A percentile compares a stretch with the other conserved stretches of the same genome.
Evolutionary conservation across 2,329 filamentous ascomycete genomes (phyloP).

Genomic region (Pyrenochaeta sp.): DNA sequence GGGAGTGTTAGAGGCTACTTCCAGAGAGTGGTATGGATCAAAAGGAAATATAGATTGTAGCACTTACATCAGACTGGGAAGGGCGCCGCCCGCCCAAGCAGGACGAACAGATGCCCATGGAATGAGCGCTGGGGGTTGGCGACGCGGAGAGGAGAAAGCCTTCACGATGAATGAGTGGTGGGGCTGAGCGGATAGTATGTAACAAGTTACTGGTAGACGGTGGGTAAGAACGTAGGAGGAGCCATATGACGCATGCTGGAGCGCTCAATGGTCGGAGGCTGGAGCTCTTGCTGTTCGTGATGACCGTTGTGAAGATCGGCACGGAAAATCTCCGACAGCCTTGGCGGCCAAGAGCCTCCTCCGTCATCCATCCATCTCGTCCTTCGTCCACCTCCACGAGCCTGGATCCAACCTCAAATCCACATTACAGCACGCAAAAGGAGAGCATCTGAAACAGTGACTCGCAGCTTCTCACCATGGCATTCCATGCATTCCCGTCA

Average conservation of each 20-base stretch:
- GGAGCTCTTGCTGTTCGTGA: conserved; percentile 13
- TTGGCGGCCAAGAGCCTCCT: conserved; percentile 22
- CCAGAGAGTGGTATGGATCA: conserved; percentile 7
- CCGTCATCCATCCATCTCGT: neutral
- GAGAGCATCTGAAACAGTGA: neutral
- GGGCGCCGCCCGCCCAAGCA: conserved; percentile 57
- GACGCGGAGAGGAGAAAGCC: neutral
- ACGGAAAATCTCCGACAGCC: conserved; percentile 22
- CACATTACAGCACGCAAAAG: neutral
- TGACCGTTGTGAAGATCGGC: conserved; percentile 20
- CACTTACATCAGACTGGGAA: conserved; percentile 55
- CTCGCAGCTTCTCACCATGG: neutral
- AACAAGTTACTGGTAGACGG: neutral
- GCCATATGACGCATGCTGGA: conserved; percentile 22
- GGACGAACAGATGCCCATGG: conserved; percentile 60
- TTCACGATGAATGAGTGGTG: neutral
- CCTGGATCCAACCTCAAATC: conserved; percentile 4
- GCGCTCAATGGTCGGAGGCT: conserved; percentile 21
- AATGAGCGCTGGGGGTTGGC: conserved; percentile 27
- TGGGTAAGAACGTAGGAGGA: conserved; percentile 10
- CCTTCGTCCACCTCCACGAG: neutral
- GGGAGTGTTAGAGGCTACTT: conserved; percentile 33
- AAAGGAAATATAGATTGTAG: conserved; percentile 9
- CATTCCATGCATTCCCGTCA: neutral
- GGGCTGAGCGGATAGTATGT: neutral